These are phyloP conservation scores for Maudiozyma barnettii DNA, from an alignment of 805 yeast genomes.

Conservation along the genomic window DNA sequence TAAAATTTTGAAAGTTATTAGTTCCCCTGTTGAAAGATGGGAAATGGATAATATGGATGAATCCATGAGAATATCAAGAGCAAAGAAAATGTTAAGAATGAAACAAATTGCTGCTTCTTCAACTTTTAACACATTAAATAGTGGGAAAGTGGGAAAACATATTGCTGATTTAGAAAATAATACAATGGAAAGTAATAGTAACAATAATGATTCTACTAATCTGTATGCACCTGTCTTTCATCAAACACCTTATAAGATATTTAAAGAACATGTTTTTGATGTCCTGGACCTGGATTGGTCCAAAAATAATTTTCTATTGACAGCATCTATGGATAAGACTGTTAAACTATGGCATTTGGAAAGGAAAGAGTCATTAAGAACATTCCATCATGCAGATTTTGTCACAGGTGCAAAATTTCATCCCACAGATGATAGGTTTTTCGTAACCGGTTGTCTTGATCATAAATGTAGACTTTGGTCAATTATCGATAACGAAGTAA, in stretches of 20 bases:
- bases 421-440: slow-evolving; percentile 79
- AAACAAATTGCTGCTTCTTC: slow-evolving; percentile 2
- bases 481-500: slow-evolving; percentile 59
- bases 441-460: slow-evolving; percentile 73
- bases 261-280: slow-evolving; percentile 59
- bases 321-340: slow-evolving; percentile 79
- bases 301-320: slow-evolving; percentile 65
- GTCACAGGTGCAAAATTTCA: slow-evolving; percentile 76
- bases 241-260: slow-evolving; percentile 49
- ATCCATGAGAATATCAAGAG: slow-evolving; percentile 6
- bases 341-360: slow-evolving; percentile 81
- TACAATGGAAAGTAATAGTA: neutral
- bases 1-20: slow-evolving; percentile 70
- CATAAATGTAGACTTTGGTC: slow-evolving; percentile 75
- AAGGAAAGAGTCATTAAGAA: slow-evolving; percentile 48
- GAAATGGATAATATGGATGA: slow-evolving; percentile 28
- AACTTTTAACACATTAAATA: neutral
- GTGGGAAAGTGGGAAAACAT: neutral
- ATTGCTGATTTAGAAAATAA: neutral
- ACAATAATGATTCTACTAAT: slow-evolving; percentile 5
- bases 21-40: slow-evolving; percentile 60
- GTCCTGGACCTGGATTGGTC: slow-evolving; percentile 82
- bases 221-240: slow-evolving; percentile 72
- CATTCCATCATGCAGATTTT: slow-evolving; percentile 68
- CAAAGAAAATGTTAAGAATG: slow-evolving; percentile 2